These are phyloP conservation scores for Pelargonium fulgidum DNA, from an alignment of 441 rosid species.

Conservation along the genomic window DNA sequence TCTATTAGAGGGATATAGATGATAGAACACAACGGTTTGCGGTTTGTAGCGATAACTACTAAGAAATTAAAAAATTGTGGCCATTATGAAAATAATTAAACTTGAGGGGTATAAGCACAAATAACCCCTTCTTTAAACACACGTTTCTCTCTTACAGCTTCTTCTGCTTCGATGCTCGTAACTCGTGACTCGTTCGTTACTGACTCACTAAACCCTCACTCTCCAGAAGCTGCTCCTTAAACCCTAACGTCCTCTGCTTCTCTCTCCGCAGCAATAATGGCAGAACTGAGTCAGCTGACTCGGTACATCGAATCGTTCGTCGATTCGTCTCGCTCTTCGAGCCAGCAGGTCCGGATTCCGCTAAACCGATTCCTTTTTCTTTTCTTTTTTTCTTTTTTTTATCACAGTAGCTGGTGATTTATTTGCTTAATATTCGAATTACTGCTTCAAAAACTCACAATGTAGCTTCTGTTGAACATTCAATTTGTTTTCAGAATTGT, in stretches of 20 bases:
- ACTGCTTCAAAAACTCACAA: not conserved
- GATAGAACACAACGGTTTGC: too few species aligned
- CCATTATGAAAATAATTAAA: too few species aligned
- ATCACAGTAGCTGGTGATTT: not conserved
- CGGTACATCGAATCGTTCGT: conserved; percentile 64
- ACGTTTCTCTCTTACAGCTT: too few species aligned
- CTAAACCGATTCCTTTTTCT: not conserved
- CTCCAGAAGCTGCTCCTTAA: conserved; percentile 27
- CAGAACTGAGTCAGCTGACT: conserved; percentile 42
- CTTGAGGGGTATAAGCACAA: too few species aligned
- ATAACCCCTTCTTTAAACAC: too few species aligned
- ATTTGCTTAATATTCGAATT: not conserved
- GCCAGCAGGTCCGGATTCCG: conserved; percentile 47
- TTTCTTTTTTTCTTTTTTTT: not conserved
- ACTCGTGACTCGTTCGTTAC: too few species aligned
- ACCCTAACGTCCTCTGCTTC: conserved; percentile 13
- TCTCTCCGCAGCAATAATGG: conserved; percentile 26
- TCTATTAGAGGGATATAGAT: too few species aligned
- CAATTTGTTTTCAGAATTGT: not conserved
- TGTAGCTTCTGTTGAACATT: too few species aligned
- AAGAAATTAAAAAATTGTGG: too few species aligned
- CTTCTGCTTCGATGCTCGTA: too few species aligned
- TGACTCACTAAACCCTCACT: conserved; percentile 6
- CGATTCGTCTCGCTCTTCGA: conserved; percentile 46
- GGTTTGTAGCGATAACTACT: too few species aligned